phyloP scores from a whole-genome alignment of 192 early-diverging fungal species.

The Glomus cerebriforme region DNA sequence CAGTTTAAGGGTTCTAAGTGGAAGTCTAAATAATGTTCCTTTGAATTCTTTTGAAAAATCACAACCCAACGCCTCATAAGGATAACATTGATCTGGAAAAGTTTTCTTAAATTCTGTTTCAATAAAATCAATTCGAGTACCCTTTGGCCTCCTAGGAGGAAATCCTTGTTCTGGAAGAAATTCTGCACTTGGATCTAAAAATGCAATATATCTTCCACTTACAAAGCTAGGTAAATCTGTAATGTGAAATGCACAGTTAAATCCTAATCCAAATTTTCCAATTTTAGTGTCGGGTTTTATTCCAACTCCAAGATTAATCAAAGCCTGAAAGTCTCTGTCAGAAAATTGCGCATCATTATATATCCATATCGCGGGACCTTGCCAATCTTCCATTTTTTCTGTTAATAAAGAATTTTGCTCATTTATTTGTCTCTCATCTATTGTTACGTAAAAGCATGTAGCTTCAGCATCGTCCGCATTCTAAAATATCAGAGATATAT shows the following conservation, averaged over 20 bases:
- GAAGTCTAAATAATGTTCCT: constrained; percentile 32
- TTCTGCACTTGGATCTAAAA: constrained; percentile 28
- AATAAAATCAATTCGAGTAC: not conserved
- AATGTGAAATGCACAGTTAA: constrained; percentile 19
- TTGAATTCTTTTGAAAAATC: constrained; percentile 20
- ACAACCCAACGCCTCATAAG: constrained; percentile 13
- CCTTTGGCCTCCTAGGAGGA: not conserved
- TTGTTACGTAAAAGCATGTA: not conserved
- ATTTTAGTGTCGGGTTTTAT: constrained; percentile 30
- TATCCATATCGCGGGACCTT: constrained; percentile 33
- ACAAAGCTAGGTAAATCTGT: constrained; percentile 35
- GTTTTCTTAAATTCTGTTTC: constrained; percentile 5
- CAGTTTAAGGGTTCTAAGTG: constrained; percentile 14
- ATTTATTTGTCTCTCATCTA: not conserved
- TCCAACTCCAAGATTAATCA: constrained; percentile 34
- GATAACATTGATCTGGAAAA: constrained; percentile 23
- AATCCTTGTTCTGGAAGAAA: constrained; percentile 7
- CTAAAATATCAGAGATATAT: constrained; percentile 27
- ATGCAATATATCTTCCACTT: constrained; percentile 26
- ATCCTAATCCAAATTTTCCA: constrained; percentile 13
- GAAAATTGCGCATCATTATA: constrained; percentile 36
- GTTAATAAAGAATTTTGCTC: not conserved
- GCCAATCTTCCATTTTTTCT: constrained; percentile 26
- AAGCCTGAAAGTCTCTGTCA: constrained; percentile 26
- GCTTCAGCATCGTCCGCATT: constrained; percentile 37